Evolutionary conservation across 2,329 filamentous ascomycete species (phyloP).

Genomic region (Colletotrichum lini): DNA sequence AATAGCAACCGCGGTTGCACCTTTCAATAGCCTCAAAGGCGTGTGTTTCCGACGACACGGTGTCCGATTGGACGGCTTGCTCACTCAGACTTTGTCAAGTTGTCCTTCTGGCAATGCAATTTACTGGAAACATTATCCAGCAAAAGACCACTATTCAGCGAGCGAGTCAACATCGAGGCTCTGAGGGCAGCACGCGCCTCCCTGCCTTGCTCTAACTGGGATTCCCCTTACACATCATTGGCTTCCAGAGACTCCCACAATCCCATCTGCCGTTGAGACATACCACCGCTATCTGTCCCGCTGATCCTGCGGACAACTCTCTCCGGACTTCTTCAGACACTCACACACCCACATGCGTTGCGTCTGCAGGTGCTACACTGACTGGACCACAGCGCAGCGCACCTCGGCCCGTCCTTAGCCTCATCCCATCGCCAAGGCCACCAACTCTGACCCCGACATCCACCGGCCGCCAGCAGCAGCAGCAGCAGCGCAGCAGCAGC

Average conservation of each 20-base stretch:
- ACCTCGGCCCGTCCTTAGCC: slow-evolving; percentile 21
- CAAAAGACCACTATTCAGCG: background rate
- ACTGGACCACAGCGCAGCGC: slow-evolving; percentile 8
- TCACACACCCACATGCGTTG: background rate
- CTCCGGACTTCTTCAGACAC: background rate
- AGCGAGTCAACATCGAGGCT: slow-evolving; percentile 2
- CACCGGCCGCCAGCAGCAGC: background rate
- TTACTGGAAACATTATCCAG: background rate
- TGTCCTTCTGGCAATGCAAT: background rate
- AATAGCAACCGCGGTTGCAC: background rate
- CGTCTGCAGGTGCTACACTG: slow-evolving; percentile 21
- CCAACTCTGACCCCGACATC: slow-evolving; percentile 14
- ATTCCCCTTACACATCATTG: slow-evolving; percentile 11
- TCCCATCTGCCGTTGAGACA: slow-evolving; percentile 20
- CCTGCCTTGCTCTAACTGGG: slow-evolving; percentile 19
- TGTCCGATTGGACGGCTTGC: background rate
- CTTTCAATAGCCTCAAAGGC: slow-evolving; percentile 8
- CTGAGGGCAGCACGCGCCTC: slow-evolving; percentile 1
- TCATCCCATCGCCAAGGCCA: slow-evolving; percentile 37
- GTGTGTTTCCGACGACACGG: background rate
- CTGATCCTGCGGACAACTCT: background rate
- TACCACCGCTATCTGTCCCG: slow-evolving; percentile 21
- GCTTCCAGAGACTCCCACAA: background rate
- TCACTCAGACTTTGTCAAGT: background rate
- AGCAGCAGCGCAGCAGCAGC: background rate